These are phyloP conservation scores for Carex pumila DNA, from an alignment of 176 grass and related monocot species.

Conservation along the genomic window DNA sequence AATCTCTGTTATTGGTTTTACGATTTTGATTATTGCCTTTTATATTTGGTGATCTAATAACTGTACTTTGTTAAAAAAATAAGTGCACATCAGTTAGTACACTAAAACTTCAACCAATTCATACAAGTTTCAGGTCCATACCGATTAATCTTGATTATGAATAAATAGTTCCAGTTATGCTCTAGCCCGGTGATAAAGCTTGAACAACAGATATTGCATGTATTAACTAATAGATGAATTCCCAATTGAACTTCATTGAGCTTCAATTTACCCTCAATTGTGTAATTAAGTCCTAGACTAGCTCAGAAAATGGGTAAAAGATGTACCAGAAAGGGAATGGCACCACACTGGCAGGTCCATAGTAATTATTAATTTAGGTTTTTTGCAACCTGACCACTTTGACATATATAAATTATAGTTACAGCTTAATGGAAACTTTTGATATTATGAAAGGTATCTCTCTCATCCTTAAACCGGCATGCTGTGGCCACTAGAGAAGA, in stretches of 20 bases:
- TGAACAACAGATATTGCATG: not conserved
- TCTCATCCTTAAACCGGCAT: constrained; percentile 92
- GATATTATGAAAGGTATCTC: constrained; percentile 79
- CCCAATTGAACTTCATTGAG: not conserved
- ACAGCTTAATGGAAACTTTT: constrained; percentile 44
- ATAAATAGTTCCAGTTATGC: not conserved
- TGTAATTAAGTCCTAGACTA: not conserved
- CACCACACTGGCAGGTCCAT: not conserved
- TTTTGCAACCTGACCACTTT: not conserved
- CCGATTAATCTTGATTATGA: not conserved
- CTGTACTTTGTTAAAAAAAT: constrained; percentile 6
- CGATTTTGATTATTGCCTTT: not conserved
- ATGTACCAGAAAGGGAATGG: not conserved
- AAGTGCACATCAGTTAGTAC: not conserved
- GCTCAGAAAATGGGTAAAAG: not conserved
- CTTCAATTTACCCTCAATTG: not conserved
- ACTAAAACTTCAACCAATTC: not conserved
- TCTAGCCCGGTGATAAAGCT: not conserved
- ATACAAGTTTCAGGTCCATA: not conserved
- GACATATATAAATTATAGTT: constrained; percentile 34
- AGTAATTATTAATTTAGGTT: not conserved
- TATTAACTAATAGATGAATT: not conserved
- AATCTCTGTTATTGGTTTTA: not conserved
- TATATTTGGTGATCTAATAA: not conserved
- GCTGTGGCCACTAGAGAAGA: constrained; percentile 97